phyloP scores from a whole-genome alignment of 495 filamentous ascomycete genomes.

The Zalerion maritima region DNA sequence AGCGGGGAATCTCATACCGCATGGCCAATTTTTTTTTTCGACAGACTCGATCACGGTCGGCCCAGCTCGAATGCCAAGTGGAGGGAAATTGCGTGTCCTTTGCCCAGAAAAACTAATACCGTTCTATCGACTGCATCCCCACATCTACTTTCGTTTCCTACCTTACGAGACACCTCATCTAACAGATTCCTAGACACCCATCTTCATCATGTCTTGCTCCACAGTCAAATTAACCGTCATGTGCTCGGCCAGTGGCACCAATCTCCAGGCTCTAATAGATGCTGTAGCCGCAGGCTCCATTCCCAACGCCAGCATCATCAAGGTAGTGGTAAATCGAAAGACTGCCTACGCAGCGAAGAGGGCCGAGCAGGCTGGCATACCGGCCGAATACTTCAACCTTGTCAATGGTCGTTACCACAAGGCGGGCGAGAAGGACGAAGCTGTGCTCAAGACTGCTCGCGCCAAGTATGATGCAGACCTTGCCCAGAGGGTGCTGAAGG shows the following conservation, averaged over 20 bases:
- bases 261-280: constrained; percentile 85
- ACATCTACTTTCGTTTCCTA: too few relatives aligned
- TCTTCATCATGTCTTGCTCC: too few relatives aligned
- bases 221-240: too few relatives aligned
- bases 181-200: too few relatives aligned
- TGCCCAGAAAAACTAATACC: too few relatives aligned
- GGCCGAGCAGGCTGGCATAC: constrained; percentile 54
- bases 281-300: constrained; percentile 39
- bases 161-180: too few relatives aligned
- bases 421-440: constrained; percentile 33
- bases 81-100: too few relatives aligned
- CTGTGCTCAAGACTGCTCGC: constrained; percentile 45
- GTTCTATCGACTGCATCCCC: too few relatives aligned
- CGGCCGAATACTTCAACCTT: constrained; percentile 77
- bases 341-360: constrained; percentile 65
- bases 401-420: constrained; percentile 42
- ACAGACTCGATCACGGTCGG: too few relatives aligned
- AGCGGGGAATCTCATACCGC: too few relatives aligned
- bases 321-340: constrained; percentile 72
- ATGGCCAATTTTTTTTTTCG: too few relatives aligned
- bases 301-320: constrained; percentile 48
- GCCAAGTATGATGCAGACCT: constrained; percentile 69
- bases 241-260: constrained; percentile 71
- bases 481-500: constrained; percentile 48
- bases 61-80: too few relatives aligned